phyloP scores from a whole-genome alignment of 2,329 filamentous ascomycete species.

The Talaromyces atroroseus region DNA sequence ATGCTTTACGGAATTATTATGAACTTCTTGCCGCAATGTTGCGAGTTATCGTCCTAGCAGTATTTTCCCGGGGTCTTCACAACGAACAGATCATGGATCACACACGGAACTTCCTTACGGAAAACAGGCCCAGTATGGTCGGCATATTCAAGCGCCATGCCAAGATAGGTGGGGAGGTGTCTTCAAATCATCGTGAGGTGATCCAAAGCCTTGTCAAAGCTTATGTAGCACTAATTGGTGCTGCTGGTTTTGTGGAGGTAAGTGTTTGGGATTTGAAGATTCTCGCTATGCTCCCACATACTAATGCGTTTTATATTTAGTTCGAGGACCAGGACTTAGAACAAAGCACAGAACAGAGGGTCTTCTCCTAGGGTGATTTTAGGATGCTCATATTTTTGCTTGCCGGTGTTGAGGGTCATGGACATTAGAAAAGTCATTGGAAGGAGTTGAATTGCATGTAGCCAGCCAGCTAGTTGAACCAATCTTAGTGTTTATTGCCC shows the following conservation, averaged over 20 bases:
- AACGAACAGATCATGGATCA: slow-evolving; percentile 69
- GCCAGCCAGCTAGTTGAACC: slow-evolving; percentile 1
- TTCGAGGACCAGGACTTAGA: slow-evolving; percentile 38
- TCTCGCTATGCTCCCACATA: background rate
- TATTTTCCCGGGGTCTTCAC: slow-evolving; percentile 74
- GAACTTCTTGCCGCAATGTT: slow-evolving; percentile 73
- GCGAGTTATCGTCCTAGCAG: slow-evolving; percentile 73
- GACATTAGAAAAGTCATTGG: slow-evolving; percentile 13
- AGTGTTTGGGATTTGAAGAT: slow-evolving; percentile 24
- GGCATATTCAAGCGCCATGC: slow-evolving; percentile 86
- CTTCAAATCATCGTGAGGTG: slow-evolving; percentile 51
- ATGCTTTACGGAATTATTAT: slow-evolving; percentile 76
- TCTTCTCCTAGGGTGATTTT: slow-evolving; percentile 28
- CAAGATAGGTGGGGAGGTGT: slow-evolving; percentile 58
- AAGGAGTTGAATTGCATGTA: slow-evolving; percentile 14
- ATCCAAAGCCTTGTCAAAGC: slow-evolving; percentile 76
- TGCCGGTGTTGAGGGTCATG: slow-evolving; percentile 12
- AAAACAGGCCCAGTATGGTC: slow-evolving; percentile 78
- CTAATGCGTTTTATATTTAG: slow-evolving; percentile 22
- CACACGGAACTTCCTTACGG: slow-evolving; percentile 71
- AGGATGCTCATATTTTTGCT: background rate
- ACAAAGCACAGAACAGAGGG: slow-evolving; percentile 23
- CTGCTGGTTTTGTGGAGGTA: slow-evolving; percentile 83
- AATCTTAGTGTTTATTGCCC: background rate
- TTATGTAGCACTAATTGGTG: slow-evolving; percentile 74